Evolutionary conservation across 345 rosid species (phyloP).

Genomic region (Citrus reticulata): DNA sequence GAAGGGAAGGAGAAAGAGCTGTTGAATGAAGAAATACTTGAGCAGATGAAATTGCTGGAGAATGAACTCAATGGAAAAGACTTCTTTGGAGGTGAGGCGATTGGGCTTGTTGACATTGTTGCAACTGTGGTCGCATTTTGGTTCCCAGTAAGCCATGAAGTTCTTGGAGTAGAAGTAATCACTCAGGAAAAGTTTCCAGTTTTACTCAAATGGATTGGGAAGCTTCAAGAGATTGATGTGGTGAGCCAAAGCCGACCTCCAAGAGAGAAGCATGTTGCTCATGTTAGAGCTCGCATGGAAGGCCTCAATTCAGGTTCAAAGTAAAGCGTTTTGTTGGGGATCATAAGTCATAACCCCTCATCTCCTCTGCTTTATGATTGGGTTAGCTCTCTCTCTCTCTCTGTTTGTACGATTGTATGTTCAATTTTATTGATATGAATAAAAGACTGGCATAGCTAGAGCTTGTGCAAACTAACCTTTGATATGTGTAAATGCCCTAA

Average conservation of each 20-base stretch:
- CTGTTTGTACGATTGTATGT: neutral
- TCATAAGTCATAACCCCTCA: neutral
- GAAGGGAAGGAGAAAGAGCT: neutral
- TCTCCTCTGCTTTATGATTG: neutral
- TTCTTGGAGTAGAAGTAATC: neutral
- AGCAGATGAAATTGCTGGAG: constrained; percentile 19
- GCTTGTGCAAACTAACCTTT: too few relatives aligned
- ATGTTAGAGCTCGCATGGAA: neutral
- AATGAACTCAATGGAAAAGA: constrained; percentile 21
- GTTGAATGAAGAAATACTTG: constrained; percentile 11
- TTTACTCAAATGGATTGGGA: constrained; percentile 21
- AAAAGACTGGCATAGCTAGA: neutral
- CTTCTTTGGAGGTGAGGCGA: constrained; percentile 15
- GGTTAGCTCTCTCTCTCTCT: neutral
- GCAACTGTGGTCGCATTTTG: neutral
- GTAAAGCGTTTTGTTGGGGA: neutral
- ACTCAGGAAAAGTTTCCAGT: constrained; percentile 14
- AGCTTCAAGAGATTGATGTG: constrained; percentile 3
- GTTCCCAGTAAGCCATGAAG: constrained; percentile 6
- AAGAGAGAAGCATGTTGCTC: constrained; percentile 13
- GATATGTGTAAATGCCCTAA: too few relatives aligned
- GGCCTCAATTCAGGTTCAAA: neutral
- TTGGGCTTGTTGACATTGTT: constrained; percentile 21
- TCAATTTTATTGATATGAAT: neutral
- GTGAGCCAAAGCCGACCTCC: constrained; percentile 17